A percentile compares a stretch with the other conserved stretches of the same genome.
Evolutionary conservation across 495 filamentous ascomycete species (phyloP).

Genomic region (Hyaloscypha finlandica): DNA sequence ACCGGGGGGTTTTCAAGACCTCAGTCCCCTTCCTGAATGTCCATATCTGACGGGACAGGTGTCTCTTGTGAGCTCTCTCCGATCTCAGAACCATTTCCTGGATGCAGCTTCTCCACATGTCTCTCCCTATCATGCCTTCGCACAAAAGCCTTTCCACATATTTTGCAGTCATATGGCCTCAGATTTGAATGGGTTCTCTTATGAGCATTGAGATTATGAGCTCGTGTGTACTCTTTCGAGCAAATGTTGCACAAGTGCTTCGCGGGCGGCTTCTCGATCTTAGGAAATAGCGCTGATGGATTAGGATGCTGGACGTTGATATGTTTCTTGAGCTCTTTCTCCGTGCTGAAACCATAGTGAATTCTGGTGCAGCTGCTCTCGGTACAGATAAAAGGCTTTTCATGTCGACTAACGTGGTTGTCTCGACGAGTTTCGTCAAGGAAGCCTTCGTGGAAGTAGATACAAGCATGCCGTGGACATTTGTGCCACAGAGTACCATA

Average conservation of each 20-base stretch:
- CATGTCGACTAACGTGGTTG: slow-evolving; percentile 39
- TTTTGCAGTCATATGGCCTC: slow-evolving; percentile 1
- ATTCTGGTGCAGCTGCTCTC: slow-evolving; percentile 33
- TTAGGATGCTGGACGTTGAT: slow-evolving; percentile 8
- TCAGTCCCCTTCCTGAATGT: background rate
- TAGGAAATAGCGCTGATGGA: slow-evolving; percentile 13
- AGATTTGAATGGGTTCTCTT: background rate
- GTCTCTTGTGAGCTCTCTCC: background rate
- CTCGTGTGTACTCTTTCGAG: slow-evolving; percentile 11
- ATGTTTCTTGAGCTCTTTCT: slow-evolving; percentile 45
- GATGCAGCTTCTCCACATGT: background rate
- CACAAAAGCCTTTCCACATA: slow-evolving; percentile 11
- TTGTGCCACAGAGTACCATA: slow-evolving; percentile 44
- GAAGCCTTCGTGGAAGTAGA: slow-evolving; percentile 48
- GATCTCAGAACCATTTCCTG: background rate
- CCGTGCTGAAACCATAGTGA: slow-evolving; percentile 40
- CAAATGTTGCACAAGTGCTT: slow-evolving; percentile 14
- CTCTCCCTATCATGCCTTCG: slow-evolving; percentile 8
- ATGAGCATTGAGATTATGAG: slow-evolving; percentile 1
- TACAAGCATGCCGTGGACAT: slow-evolving; percentile 43
- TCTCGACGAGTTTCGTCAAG: slow-evolving; percentile 32
- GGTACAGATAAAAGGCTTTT: slow-evolving; percentile 42
- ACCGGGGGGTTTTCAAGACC: no score
- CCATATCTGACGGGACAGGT: background rate
- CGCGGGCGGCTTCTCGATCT: slow-evolving; percentile 11